These are phyloP conservation scores for Populus hybrid DNA, from an alignment of 441 rosid genomes.

Conservation along the genomic window DNA sequence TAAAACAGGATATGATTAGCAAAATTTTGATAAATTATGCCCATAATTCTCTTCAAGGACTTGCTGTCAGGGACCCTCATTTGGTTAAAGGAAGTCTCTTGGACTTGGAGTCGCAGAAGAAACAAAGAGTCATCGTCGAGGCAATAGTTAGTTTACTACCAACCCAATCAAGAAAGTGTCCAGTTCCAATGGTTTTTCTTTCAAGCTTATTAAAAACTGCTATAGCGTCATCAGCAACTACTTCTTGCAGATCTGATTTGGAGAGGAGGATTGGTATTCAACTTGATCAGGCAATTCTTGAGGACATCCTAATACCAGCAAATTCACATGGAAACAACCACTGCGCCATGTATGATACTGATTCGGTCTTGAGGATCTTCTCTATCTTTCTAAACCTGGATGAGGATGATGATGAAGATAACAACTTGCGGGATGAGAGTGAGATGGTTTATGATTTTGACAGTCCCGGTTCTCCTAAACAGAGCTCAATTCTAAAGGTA, in stretches of 20 bases:
- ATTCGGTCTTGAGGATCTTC: constrained; percentile 76
- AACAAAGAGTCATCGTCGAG: constrained; percentile 70
- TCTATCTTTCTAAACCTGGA: constrained; percentile 69
- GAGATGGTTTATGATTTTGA: constrained; percentile 87
- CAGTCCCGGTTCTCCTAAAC: constrained; percentile 88
- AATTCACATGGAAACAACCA: constrained; percentile 55
- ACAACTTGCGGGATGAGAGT: constrained; percentile 61
- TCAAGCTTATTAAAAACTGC: too few relatives aligned
- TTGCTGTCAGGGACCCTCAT: constrained; percentile 55
- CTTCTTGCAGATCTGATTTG: too few relatives aligned
- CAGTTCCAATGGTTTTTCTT: too few relatives aligned
- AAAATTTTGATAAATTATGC: constrained; percentile 83
- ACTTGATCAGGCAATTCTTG: constrained; percentile 90
- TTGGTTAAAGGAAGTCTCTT: constrained; percentile 54
- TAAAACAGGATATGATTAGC: constrained; percentile 93
- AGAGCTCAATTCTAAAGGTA: constrained; percentile 84
- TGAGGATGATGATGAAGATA: constrained; percentile 18
- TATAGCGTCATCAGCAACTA: too few relatives aligned
- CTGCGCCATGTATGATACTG: constrained; percentile 65
- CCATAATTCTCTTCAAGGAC: constrained; percentile 73
- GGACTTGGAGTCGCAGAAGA: constrained; percentile 68
- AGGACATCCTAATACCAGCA: constrained; percentile 78
- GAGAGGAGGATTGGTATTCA: too few relatives aligned
- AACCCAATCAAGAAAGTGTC: too few relatives aligned
- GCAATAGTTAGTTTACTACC: constrained; percentile 77